Evolutionary conservation across 148 eudicot genomes (phyloP).

Genomic region (Vaccinium macrocarpon): DNA sequence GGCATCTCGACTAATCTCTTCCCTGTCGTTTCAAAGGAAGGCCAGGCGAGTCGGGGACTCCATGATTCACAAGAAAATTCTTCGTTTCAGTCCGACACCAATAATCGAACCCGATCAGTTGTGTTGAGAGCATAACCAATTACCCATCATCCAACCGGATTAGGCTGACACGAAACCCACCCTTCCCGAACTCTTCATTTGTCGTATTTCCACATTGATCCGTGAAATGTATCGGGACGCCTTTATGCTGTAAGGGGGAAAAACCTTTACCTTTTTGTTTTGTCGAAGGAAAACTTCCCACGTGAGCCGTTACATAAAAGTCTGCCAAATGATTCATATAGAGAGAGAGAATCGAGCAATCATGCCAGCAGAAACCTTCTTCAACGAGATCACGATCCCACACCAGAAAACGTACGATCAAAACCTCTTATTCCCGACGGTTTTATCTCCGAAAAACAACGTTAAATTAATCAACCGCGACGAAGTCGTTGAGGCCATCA

Average conservation of each 20-base stretch:
- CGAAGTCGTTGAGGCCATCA: conserved; percentile 30
- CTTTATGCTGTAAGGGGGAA: neutral
- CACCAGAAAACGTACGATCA: conserved; percentile 48
- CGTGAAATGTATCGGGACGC: neutral
- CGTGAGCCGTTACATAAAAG: neutral
- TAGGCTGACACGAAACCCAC: neutral
- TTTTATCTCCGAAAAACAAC: conserved; percentile 40
- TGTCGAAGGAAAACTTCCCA: neutral
- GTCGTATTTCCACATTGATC: neutral
- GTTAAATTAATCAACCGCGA: neutral
- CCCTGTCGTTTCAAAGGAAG: no score
- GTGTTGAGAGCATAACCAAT: no score
- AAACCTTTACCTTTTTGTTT: neutral
- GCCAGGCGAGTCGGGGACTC: no score
- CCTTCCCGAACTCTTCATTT: neutral
- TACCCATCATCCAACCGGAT: no score
- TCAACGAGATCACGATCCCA: conserved; percentile 38
- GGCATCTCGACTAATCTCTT: no score
- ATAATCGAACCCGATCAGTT: no score
- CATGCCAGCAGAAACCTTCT: conserved; percentile 32
- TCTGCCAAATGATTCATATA: neutral
- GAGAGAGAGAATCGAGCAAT: neutral
- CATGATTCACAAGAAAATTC: no score
- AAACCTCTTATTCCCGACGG: conserved; percentile 42
- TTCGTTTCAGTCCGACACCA: no score